These are phyloP conservation scores for Skeletonema costatum DNA, from an alignment of 108 stramenopile genomes.

Conservation along the genomic window DNA sequence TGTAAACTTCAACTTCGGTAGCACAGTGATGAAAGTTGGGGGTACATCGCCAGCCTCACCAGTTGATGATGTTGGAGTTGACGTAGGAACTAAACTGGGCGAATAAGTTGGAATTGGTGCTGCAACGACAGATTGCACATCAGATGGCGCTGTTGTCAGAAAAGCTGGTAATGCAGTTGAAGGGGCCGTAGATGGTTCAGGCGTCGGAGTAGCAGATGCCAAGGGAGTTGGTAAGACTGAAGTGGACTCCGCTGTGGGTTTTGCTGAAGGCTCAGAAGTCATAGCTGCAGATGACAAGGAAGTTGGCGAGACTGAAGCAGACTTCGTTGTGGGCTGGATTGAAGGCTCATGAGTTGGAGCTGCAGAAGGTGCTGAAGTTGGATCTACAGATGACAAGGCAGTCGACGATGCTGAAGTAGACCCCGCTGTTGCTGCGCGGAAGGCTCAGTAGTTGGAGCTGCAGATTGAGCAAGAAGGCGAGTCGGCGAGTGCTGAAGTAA, in stretches of 20 bases:
- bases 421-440: background rate
- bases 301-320: background rate
- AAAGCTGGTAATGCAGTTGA: background rate
- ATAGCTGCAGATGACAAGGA: background rate
- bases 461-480: background rate
- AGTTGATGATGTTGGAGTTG: background rate
- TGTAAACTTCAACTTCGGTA: conserved; percentile 10
- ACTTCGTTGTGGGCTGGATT: background rate
- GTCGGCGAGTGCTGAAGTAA: background rate
- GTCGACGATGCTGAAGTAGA: background rate
- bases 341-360: background rate
- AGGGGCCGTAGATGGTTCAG: background rate
- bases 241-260: background rate
- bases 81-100: background rate
- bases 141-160: too few relatives aligned
- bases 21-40: background rate
- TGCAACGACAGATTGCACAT: background rate
- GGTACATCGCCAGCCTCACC: background rate
- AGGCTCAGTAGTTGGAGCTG: background rate
- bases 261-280: background rate
- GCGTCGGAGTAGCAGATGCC: background rate
- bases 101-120: background rate
- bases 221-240: background rate
- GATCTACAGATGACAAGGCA: too few relatives aligned
- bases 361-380: background rate